These are phyloP conservation scores for Globisporangium canariense DNA, from an alignment of 352 stramenopile species.

Conservation along the genomic window DNA sequence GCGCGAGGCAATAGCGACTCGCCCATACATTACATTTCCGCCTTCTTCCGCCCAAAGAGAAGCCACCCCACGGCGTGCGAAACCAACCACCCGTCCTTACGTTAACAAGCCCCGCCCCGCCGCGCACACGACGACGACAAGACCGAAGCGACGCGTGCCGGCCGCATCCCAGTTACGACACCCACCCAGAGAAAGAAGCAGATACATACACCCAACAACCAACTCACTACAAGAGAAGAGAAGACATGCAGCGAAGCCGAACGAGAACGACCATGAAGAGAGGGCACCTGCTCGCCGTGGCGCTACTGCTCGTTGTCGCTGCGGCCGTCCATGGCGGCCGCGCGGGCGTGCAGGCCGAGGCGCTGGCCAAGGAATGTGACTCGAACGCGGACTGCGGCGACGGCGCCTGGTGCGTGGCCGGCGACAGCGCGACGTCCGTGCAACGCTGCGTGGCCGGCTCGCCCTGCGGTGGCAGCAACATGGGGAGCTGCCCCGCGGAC, in stretches of 20 bases:
- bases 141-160: neutral
- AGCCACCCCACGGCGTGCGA: neutral
- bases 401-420: conserved; percentile 71
- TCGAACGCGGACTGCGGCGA: conserved; percentile 57
- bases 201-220: neutral
- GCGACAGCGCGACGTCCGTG: conserved; percentile 51
- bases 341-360: conserved; percentile 7
- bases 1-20: too few relatives aligned
- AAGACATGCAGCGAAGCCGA: neutral
- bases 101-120: too few relatives aligned
- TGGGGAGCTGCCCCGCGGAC: conserved; percentile 63
- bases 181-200: neutral
- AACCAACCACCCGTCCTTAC: conserved; percentile 2
- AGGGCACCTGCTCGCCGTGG: conserved; percentile 10
- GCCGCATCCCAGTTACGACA: conserved; percentile 1
- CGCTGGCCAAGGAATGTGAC: conserved; percentile 50
- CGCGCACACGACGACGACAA: neutral
- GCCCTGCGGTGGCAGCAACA: conserved; percentile 42
- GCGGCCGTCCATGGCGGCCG: neutral
- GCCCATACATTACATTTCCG: neutral
- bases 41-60: neutral
- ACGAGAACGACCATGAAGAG: neutral
- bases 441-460: conserved; percentile 66
- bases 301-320: conserved; percentile 16
- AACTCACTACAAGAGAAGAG: neutral